A percentile compares a stretch with the other conserved stretches of the same genome.
These are phyloP conservation scores for Epichloe festucae DNA, from an alignment of 2,329 filamentous ascomycete species.

Conservation along the genomic window DNA sequence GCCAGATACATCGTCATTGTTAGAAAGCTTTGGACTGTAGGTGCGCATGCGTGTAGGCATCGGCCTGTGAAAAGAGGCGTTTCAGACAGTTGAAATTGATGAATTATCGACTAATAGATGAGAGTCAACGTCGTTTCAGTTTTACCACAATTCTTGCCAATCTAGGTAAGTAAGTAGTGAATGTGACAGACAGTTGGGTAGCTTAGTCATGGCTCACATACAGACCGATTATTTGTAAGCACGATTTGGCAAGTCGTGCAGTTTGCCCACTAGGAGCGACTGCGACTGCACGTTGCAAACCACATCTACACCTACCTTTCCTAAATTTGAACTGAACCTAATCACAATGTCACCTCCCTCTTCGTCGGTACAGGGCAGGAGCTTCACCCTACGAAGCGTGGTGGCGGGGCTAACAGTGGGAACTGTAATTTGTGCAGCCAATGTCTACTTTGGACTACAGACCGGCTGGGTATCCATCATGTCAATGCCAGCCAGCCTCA, in stretches of 20 bases:
- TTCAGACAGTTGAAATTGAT: no score
- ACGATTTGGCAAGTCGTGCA: not conserved
- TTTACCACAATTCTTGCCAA: no score
- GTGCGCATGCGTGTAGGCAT: no score
- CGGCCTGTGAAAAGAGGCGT: no score
- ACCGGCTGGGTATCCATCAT: constrained; percentile 66
- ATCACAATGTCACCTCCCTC: not conserved
- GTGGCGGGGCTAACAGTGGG: constrained; percentile 72
- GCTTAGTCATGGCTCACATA: not conserved
- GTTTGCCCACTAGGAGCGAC: not conserved
- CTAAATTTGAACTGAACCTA: not conserved
- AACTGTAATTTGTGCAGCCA: constrained; percentile 85
- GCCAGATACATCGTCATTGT: constrained; percentile 74
- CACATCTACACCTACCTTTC: not conserved
- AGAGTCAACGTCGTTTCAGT: no score
- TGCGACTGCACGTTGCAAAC: not conserved
- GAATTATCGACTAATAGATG: no score
- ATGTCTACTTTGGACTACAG: constrained; percentile 98
- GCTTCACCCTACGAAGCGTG: constrained; percentile 77
- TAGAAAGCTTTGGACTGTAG: constrained; percentile 89
- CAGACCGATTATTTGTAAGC: not conserved
- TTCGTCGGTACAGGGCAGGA: constrained; percentile 33
- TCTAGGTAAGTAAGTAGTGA: no score
- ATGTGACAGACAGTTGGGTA: not conserved
- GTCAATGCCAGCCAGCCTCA: constrained; percentile 90